Evolutionary conservation across 2,329 filamentous ascomycete species (phyloP).

Genomic region (Aspergillus tanneri): DNA sequence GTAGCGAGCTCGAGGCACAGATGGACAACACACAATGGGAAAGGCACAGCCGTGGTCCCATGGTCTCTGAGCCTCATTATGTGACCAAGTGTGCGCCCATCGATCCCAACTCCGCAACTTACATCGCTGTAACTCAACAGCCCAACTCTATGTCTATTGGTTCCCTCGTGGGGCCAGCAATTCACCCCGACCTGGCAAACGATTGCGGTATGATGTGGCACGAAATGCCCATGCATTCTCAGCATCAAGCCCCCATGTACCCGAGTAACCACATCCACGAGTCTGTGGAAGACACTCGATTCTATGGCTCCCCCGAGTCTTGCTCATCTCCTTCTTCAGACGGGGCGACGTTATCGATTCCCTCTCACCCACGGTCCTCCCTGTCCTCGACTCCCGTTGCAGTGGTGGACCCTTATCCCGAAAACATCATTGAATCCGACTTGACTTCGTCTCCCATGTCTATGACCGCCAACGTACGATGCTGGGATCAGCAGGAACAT

Average conservation of each 20-base stretch:
- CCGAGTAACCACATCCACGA: conserved; percentile 37
- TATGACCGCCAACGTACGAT: conserved; percentile 30
- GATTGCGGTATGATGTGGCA: conserved; percentile 38
- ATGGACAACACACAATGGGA: conserved; percentile 31
- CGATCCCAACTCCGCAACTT: conserved; percentile 23
- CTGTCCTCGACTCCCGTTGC: conserved; percentile 37
- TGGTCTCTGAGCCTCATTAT: conserved; percentile 22
- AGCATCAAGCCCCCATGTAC: conserved; percentile 29
- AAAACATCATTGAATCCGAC: conserved; percentile 33
- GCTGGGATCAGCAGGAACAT: conserved; percentile 36
- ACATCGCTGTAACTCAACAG: conserved; percentile 28
- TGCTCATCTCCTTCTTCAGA: conserved; percentile 46
- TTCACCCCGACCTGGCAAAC: conserved; percentile 34
- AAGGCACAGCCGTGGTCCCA: conserved; percentile 23
- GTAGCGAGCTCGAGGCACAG: conserved; percentile 39
- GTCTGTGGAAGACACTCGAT: conserved; percentile 40
- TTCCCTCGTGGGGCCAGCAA: conserved; percentile 35
- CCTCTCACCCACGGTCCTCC: conserved; percentile 31
- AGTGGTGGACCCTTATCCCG: conserved; percentile 37
- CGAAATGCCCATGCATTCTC: conserved; percentile 35
- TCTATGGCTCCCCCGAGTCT: conserved; percentile 46
- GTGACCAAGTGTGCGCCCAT: conserved; percentile 26
- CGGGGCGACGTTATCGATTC: conserved; percentile 32
- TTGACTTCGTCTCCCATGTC: conserved; percentile 36
- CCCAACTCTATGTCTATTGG: conserved; percentile 38